Base-by-base conservation (phyloP, 352 stramenopile species). In the Blastocystis sp. region DNA sequence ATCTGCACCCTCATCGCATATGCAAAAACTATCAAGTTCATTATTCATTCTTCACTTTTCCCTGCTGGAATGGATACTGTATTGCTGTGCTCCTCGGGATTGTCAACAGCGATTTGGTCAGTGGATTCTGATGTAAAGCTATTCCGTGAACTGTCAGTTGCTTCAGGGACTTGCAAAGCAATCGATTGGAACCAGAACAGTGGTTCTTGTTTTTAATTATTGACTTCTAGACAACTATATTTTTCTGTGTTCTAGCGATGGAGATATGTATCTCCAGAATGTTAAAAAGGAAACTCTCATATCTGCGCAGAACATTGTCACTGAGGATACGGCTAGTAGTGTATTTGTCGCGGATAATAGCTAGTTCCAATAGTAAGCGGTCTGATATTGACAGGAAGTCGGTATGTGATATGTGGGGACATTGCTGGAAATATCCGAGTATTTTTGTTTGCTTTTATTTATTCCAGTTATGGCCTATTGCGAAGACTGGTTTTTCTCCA, bases 101-200 rank as follows among this genome's bases (percentile, higher is more conserved):
- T 43, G 0, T 26, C 9, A 7, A 85, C 73, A 45, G 11, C 13
- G 9, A 69, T 85, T 34, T 85, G 73, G 73, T 13, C 39, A 41
- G 73, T 68, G 41, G 56, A 85, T n/a, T 41, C 45, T 1, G 55
- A 64, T 8, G 37, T 85, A 20, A 41, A 53, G 11, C 2, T 30
- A 20, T 24, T 85, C 20, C 73, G 55, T 24, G 43, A 30, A 45
- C 30, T 85, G 1, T 26, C 53, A 5, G 68, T 85, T 66, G 47
- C 45, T 13, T 43, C 13, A 3, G 63, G 39, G 13, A 47, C n/a
- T 0, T 45, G 47, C n/a, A 65, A 26, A 53, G 73, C 55, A 24
- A 3, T 85, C 9, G 54, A 85, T 41, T 85, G 73, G 73, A 85
- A 85, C 53, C 73, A 85, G 20, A 85, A 85, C 53, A 85, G 73